phyloP scores from a whole-genome alignment of 2,329 filamentous ascomycete genomes.

The Pseudogymnoascus sp. region DNA sequence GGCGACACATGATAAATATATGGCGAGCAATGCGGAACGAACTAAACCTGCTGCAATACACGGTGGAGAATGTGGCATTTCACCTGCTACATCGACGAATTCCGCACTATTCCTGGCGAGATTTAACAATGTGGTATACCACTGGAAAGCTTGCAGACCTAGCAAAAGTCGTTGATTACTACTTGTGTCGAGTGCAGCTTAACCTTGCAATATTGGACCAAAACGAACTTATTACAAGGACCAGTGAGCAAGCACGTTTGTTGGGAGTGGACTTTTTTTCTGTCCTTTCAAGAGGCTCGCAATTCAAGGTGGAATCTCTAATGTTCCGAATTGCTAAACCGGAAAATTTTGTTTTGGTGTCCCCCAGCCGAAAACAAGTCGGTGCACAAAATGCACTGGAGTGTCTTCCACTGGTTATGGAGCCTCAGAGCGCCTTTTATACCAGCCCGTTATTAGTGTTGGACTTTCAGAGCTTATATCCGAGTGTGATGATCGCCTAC shows the following conservation, averaged over 20 bases:
- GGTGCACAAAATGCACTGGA: conserved; percentile 90
- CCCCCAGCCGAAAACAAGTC: conserved; percentile 84
- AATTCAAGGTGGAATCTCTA: conserved; percentile 97
- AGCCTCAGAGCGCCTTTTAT: conserved; percentile 92
- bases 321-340: conserved; percentile 99
- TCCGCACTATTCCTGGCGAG: conserved; percentile 74
- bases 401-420: conserved; percentile 92
- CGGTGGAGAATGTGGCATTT: conserved; percentile 91
- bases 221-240: conserved; percentile 81
- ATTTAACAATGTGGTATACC: conserved; percentile 74
- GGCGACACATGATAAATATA: conserved; percentile 91
- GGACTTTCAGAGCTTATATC: conserved; percentile 94
- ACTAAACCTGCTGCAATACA: conserved; percentile 85
- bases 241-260: conserved; percentile 87
- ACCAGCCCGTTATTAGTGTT: conserved; percentile 80
- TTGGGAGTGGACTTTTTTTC: conserved; percentile 95
- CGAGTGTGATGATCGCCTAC: conserved; percentile 98
- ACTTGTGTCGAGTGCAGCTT: conserved; percentile 64
- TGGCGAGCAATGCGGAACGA: conserved; percentile 96
- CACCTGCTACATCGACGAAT: conserved; percentile 81
- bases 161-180: conserved; percentile 69
- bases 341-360: conserved; percentile 85
- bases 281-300: conserved; percentile 87
- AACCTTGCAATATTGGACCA: conserved; percentile 86
- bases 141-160: conserved; percentile 62